phyloP scores from a whole-genome alignment of 805 yeast genomes.

The Grigorovia yakushimaensis region DNA sequence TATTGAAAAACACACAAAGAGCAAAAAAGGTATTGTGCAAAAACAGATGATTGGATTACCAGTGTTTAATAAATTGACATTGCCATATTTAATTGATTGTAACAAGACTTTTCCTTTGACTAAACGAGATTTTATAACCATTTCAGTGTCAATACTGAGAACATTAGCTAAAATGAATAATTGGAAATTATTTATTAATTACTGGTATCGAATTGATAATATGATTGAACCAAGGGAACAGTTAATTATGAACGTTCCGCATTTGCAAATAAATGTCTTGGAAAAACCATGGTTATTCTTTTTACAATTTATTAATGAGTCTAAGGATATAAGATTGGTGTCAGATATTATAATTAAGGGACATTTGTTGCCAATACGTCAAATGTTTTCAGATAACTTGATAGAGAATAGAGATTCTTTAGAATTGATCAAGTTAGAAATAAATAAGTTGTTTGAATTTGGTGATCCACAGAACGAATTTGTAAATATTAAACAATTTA shows the following conservation, averaged over 20 bases:
- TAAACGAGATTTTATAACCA: slow-evolving; percentile 7
- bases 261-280: slow-evolving; percentile 10
- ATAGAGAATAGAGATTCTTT: slow-evolving; percentile 16
- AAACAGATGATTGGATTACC: slow-evolving; percentile 14
- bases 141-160: slow-evolving; percentile 10
- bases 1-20: slow-evolving; percentile 5
- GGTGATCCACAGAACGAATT: slow-evolving; percentile 3
- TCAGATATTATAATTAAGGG: slow-evolving; percentile 14
- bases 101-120: slow-evolving; percentile 3
- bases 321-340: slow-evolving; percentile 11
- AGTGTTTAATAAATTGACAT: neutral
- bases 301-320: slow-evolving; percentile 11
- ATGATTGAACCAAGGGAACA: neutral
- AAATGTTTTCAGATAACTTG: slow-evolving; percentile 2
- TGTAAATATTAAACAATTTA: neutral
- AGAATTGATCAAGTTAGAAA: slow-evolving; percentile 8
- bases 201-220: slow-evolving; percentile 18
- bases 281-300: slow-evolving; percentile 22
- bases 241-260: too few relatives aligned
- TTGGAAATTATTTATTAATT: slow-evolving; percentile 16
- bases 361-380: slow-evolving; percentile 9
- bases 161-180: slow-evolving; percentile 12
- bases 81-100: slow-evolving; percentile 9
- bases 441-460: slow-evolving; percentile 9
- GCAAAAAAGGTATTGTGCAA: too few relatives aligned